A percentile compares a stretch with the other conserved stretches of the same genome.
Evolutionary conservation across 2,329 filamentous ascomycete genomes (phyloP).

Genomic region (Calonectria montana): DNA sequence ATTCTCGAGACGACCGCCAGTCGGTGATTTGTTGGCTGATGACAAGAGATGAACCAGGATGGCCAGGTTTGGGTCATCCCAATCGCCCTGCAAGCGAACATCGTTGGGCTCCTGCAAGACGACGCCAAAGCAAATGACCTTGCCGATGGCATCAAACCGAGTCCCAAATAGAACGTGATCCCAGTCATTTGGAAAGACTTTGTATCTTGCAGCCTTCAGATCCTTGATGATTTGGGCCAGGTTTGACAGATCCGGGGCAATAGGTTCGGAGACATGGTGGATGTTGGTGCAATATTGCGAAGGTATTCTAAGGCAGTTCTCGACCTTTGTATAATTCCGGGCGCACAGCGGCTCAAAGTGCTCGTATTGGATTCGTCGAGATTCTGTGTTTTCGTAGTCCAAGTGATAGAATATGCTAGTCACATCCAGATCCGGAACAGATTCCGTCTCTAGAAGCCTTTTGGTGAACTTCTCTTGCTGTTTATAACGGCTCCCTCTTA

Average conservation of each 20-base stretch:
- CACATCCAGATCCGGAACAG: neutral
- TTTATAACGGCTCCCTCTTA: constrained; percentile 1
- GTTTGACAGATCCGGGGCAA: constrained; percentile 27
- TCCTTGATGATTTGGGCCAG: constrained; percentile 18
- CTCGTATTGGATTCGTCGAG: constrained; percentile 20
- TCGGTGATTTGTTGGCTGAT: neutral
- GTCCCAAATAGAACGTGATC: neutral
- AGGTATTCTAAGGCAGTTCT: constrained; percentile 25
- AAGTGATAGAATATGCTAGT: constrained; percentile 10
- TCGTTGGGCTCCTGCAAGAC: constrained; percentile 2
- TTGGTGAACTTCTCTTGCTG: neutral
- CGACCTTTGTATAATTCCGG: constrained; percentile 12
- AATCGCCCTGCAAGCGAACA: constrained; percentile 6
- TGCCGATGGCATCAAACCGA: constrained; percentile 13
- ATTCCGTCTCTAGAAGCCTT: neutral
- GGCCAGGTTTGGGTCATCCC: constrained; percentile 25
- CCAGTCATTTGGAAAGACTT: constrained; percentile 21
- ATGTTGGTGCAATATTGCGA: constrained; percentile 23
- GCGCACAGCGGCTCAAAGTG: constrained; percentile 6
- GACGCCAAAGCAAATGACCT: constrained; percentile 29
- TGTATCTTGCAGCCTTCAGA: neutral
- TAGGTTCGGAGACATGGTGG: constrained; percentile 25
- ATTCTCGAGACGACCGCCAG: neutral
- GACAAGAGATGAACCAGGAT: constrained; percentile 22
- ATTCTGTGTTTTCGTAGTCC: constrained; percentile 14